Evolutionary conservation across 2,329 filamentous ascomycete species (phyloP).

Genomic region (Hypoxylon sp.): DNA sequence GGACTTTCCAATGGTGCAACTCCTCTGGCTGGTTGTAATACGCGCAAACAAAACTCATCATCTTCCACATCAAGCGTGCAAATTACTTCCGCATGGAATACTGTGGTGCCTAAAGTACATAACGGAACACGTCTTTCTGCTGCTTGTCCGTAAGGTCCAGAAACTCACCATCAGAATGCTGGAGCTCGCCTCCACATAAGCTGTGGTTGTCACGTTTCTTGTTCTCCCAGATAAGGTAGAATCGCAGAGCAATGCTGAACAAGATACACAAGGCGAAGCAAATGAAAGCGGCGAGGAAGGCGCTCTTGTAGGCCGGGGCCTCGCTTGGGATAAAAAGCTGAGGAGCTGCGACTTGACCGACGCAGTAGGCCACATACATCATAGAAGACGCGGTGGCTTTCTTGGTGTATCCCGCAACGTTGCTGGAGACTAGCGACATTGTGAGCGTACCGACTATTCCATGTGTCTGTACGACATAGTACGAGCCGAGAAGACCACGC

Average conservation of each 20-base stretch:
- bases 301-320: slow-evolving; percentile 70
- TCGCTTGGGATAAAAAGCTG: slow-evolving; percentile 70
- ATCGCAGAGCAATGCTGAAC: slow-evolving; percentile 62
- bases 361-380: slow-evolving; percentile 41
- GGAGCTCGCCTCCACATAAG: slow-evolving; percentile 19
- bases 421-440: slow-evolving; percentile 34
- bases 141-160: slow-evolving; percentile 46
- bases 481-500: slow-evolving; percentile 34
- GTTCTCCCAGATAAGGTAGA: slow-evolving; percentile 65
- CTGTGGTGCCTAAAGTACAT: slow-evolving; percentile 30
- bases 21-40: no score
- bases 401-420: slow-evolving; percentile 41
- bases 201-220: slow-evolving; percentile 59
- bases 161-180: slow-evolving; percentile 36
- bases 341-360: slow-evolving; percentile 55
- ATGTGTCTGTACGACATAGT: slow-evolving; percentile 42
- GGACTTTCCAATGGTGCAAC: slow-evolving; percentile 29
- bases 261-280: slow-evolving; percentile 67
- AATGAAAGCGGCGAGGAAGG: slow-evolving; percentile 71
- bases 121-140: slow-evolving; percentile 43
- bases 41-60: background rate
- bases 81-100: background rate
- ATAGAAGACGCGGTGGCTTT: slow-evolving; percentile 39
- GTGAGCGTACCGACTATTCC: slow-evolving; percentile 39
- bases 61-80: background rate